phyloP scores from a whole-genome alignment of 164 flowering plant species.

The Santalum album region DNA sequence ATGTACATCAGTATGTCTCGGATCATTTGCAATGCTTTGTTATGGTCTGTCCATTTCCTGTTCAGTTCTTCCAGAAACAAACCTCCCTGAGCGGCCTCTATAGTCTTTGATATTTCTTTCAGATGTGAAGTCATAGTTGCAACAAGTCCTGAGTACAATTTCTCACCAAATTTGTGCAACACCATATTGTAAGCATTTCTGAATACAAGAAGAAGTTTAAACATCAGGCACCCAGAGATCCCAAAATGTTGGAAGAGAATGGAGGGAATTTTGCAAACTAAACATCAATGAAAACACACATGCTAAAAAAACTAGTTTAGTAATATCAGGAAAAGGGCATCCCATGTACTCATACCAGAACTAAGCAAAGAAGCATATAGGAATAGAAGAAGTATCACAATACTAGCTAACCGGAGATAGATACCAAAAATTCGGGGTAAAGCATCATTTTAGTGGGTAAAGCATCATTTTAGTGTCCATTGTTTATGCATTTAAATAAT shows the following conservation, averaged over 20 bases:
- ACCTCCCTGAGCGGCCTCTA: conserved; percentile 76
- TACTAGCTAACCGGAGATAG: too few species aligned
- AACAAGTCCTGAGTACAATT: conserved; percentile 80
- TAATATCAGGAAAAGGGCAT: too few species aligned
- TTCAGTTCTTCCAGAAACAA: conserved; percentile 82
- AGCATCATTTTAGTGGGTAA: too few species aligned
- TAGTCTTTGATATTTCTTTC: conserved; percentile 60
- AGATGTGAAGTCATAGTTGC: conserved; percentile 72
- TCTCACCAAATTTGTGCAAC: conserved; percentile 88
- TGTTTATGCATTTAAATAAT: too few species aligned
- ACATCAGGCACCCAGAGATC: conserved; percentile 7
- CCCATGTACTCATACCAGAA: too few species aligned
- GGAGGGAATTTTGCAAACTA: not conserved
- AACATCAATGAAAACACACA: too few species aligned
- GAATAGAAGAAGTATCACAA: too few species aligned
- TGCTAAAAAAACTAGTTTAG: too few species aligned
- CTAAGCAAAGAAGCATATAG: too few species aligned
- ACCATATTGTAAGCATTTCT: conserved; percentile 99
- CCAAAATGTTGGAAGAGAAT: not conserved
- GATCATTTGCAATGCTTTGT: conserved; percentile 80
- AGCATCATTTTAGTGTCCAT: too few species aligned
- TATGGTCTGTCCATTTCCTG: conserved; percentile 81
- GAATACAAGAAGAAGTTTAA: conserved; percentile 12
- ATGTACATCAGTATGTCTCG: conserved; percentile 95
- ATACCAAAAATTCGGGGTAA: too few species aligned